Evolutionary conservation across 2,329 filamentous ascomycete genomes (phyloP).

Genomic region (Microcyclosporella mali): DNA sequence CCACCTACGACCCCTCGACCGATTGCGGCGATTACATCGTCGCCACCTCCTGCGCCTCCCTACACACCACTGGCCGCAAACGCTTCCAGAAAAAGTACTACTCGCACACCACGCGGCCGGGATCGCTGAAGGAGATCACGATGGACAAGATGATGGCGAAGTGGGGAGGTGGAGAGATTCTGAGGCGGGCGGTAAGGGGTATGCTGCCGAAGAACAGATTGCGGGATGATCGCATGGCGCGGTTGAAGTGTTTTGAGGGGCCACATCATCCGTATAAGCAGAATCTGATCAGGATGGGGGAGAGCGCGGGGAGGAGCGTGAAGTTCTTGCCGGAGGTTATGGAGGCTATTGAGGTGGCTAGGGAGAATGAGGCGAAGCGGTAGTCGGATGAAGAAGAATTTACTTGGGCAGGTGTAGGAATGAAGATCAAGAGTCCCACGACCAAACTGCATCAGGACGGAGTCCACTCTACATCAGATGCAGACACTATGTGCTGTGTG

Average conservation of each 20-base stretch:
- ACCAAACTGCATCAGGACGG: too few relatives aligned
- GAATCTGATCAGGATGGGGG: slow-evolving; percentile 69
- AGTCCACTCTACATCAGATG: too few relatives aligned
- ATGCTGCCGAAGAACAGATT: slow-evolving; percentile 98
- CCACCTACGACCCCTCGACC: slow-evolving; percentile 92
- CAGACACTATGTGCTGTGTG: too few relatives aligned
- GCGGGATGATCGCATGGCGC: slow-evolving; percentile 75
- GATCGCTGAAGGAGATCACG: slow-evolving; percentile 76
- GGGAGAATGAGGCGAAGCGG: slow-evolving; percentile 1
- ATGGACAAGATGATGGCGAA: slow-evolving; percentile 95
- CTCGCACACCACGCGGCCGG: slow-evolving; percentile 84
- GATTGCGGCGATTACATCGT: slow-evolving; percentile 99
- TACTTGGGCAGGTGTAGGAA: not conserved
- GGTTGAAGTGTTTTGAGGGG: slow-evolving; percentile 94
- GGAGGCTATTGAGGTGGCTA: slow-evolving; percentile 27
- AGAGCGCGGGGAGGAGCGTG: slow-evolving; percentile 15
- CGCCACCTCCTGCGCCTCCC: slow-evolving; percentile 69
- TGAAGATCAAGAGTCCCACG: not conserved
- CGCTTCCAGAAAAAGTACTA: slow-evolving; percentile 93
- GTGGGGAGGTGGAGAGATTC: slow-evolving; percentile 84
- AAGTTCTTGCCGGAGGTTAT: slow-evolving; percentile 34
- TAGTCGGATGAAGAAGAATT: not conserved
- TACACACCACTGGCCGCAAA: slow-evolving; percentile 88
- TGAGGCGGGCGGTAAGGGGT: slow-evolving; percentile 85
- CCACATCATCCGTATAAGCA: slow-evolving; percentile 81